A percentile compares a stretch with the other conserved stretches of the same genome.
These are phyloP conservation scores for Hysterangium stoloniferum DNA, from an alignment of 768 basidiomycete species.

Conservation along the genomic window DNA sequence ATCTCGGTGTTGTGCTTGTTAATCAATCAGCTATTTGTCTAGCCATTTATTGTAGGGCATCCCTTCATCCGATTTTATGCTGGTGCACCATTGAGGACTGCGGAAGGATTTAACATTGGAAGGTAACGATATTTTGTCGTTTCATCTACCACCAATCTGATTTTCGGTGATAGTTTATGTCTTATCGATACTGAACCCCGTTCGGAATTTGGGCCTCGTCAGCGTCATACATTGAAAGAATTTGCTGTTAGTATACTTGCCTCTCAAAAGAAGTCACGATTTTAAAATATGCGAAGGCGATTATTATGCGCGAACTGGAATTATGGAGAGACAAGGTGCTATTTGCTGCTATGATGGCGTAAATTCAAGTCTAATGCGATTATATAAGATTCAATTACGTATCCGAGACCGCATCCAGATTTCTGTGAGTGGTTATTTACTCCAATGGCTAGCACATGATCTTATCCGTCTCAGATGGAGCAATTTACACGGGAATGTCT, in stretches of 20 bases:
- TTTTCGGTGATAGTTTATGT: slow-evolving; percentile 45
- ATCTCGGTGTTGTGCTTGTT: background rate
- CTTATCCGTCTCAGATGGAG: slow-evolving; percentile 59
- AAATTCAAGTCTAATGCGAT: too few relatives aligned
- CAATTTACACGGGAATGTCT: slow-evolving; percentile 91
- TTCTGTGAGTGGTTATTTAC: slow-evolving; percentile 55
- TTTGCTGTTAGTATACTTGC: slow-evolving; percentile 50
- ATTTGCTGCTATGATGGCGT: background rate
- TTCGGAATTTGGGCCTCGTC: slow-evolving; percentile 79
- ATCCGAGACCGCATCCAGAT: slow-evolving; percentile 88
- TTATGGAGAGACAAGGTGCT: slow-evolving; percentile 86
- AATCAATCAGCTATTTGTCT: background rate
- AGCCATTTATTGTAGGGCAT: slow-evolving; percentile 64
- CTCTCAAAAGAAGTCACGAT: background rate
- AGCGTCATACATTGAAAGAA: slow-evolving; percentile 88
- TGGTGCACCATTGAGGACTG: slow-evolving; percentile 81
- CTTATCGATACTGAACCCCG: slow-evolving; percentile 80
- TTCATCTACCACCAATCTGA: slow-evolving; percentile 9
- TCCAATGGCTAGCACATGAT: background rate
- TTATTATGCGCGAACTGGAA: slow-evolving; percentile 93
- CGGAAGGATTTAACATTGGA: slow-evolving; percentile 87
- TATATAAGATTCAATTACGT: slow-evolving; percentile 71
- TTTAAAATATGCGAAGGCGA: slow-evolving; percentile 36
- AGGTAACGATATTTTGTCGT: slow-evolving; percentile 34
- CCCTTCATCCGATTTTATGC: slow-evolving; percentile 85